A percentile compares a stretch with the other conserved stretches of the same genome.
phyloP scores from a whole-genome alignment of 2,329 filamentous ascomycete species.

The Myriosclerotinia duriaeana region DNA sequence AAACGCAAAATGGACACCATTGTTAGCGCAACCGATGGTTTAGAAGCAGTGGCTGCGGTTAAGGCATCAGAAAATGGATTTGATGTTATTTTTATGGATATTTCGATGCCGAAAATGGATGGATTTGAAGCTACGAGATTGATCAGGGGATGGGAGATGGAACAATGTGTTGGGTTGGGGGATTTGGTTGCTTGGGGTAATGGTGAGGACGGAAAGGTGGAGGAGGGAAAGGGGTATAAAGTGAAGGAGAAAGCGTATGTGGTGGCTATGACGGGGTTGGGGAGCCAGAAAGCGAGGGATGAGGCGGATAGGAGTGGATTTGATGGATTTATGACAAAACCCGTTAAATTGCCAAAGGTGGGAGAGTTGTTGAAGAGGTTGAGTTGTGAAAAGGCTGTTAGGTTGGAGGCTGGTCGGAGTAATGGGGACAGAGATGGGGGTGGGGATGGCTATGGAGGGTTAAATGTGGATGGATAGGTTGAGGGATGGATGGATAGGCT shows the following conservation, averaged over 20 bases:
- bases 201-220: background rate
- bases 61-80: conserved; percentile 38
- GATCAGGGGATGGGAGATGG: conserved; percentile 42
- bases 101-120: conserved; percentile 57
- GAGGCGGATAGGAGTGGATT: conserved; percentile 53
- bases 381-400: conserved; percentile 26
- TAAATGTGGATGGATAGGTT: background rate
- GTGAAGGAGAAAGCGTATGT: conserved; percentile 43
- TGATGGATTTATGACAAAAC: conserved; percentile 56
- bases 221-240: background rate
- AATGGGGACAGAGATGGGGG: background rate
- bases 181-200: background rate
- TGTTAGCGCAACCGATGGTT: conserved; percentile 45
- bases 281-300: conserved; percentile 48
- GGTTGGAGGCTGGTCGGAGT: background rate
- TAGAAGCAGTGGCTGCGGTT: conserved; percentile 44
- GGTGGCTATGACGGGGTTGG: conserved; percentile 53
- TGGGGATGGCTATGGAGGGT: background rate
- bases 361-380: conserved; percentile 30
- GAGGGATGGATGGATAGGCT: background rate
- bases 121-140: conserved; percentile 49
- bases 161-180: background rate
- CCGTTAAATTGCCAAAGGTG: conserved; percentile 41
- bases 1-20: conserved; percentile 39
- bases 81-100: conserved; percentile 51